Evolutionary conservation across 768 basidiomycete species (phyloP), one percentile per base, ranked within the genome.

Genomic region (Podaxis sp.): DNA sequence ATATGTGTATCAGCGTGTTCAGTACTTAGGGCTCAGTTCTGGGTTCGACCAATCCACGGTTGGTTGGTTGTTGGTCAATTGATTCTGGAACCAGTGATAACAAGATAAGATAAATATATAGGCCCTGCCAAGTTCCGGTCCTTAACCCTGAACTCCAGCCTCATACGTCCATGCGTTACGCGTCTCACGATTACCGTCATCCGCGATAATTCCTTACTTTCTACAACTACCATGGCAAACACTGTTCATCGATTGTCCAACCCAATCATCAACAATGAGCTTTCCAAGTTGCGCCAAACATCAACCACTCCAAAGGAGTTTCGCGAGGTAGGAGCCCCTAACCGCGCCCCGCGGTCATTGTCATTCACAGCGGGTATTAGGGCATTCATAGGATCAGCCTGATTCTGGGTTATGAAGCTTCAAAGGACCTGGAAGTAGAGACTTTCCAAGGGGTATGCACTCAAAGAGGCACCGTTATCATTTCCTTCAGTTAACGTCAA

Each of bases 361-460:
- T 26, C 33, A 26, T 50, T 56, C 48, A 62, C 61, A 22, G 17
- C 50, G 28, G 22, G 38, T 17, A 40, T 17, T 63, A 93, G 89
- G 88, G 87, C 12, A 85, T 95, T 60, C 80, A 87, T 65, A 86
- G 86, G 62, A 85, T 96, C 71, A 88, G 90, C 66, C 73, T 88
- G 56, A 81, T 95, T 55, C 73, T 96, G 33, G 95, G 89, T n/a
- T 84, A 93, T 57, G 95, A 96, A 72, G 91, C 95, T 2, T 87
- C 86, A 17, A 82, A 88, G 22, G 79, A 80, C 55, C 78, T 96
- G 1, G 85, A 88, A 70, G 80, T 88, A 68, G 80, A 81, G 50
- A 70, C 78, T 0, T 88, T 93, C 67, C 69, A 82, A 50, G 90
- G 87, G 38, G 93, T 93, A 74, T 66, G 87, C 71, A 20, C 24